Conservation (phyloP, 306 rosid genomes). For the Begonia peltatifolia region DNA sequence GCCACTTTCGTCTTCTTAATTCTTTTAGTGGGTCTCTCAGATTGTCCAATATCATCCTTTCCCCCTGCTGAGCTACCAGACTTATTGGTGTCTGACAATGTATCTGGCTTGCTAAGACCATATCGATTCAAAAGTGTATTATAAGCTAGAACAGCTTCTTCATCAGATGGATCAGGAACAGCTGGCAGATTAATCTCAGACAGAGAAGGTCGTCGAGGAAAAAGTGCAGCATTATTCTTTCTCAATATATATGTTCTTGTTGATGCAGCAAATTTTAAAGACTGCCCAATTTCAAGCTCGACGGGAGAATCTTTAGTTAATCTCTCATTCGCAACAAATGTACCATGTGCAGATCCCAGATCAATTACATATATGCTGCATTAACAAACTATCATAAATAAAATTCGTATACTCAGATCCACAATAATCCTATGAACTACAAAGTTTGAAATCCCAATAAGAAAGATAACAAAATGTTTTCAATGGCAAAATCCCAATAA, state of each 20-base stretch:
- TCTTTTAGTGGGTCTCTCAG: constrained; percentile 66
- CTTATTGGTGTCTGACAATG: constrained; percentile 28
- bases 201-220: constrained; percentile 54
- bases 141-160: constrained; percentile 79
- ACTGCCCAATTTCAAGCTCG: constrained; percentile 92
- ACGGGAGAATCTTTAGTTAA: constrained; percentile 81
- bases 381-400: constrained; percentile 3
- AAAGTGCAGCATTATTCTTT: constrained; percentile 81
- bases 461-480: no score
- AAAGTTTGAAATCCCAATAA: no score
- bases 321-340: constrained; percentile 98
- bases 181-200: constrained; percentile 63
- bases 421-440: not conserved
- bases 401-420: not conserved
- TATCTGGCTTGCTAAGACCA: constrained; percentile 48
- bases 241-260: constrained; percentile 63
- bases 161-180: constrained; percentile 82
- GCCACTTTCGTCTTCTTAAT: constrained; percentile 60
- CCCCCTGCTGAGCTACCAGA: constrained; percentile 21
- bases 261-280: constrained; percentile 94
- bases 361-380: constrained; percentile 86
- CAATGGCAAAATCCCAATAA: no score
- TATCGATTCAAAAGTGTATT: constrained; percentile 73
- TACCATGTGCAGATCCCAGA: constrained; percentile 97
- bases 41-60: constrained; percentile 20